phyloP scores from a whole-genome alignment of 768 basidiomycete genomes.

The Rhodocollybia butyracea region DNA sequence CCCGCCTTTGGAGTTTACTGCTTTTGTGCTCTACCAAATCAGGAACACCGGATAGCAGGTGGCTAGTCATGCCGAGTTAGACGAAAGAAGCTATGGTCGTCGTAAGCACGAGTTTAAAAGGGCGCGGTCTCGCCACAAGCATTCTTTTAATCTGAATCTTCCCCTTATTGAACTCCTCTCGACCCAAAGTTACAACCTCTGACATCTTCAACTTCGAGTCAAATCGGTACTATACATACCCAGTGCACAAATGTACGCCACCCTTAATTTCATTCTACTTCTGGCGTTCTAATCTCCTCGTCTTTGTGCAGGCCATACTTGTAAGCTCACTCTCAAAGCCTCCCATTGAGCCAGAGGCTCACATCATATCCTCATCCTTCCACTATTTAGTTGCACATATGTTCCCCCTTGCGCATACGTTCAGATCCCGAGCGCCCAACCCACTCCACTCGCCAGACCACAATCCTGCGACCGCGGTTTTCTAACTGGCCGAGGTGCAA shows the following conservation, averaged over 20 bases:
- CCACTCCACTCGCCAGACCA: background rate
- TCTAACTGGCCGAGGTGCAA: background rate
- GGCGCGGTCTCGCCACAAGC: no score
- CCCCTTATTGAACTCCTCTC: no score
- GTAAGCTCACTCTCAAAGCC: background rate
- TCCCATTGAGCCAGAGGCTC: background rate
- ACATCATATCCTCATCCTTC: background rate
- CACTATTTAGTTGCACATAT: background rate
- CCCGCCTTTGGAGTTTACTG: no score
- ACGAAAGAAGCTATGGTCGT: no score
- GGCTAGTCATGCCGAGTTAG: no score
- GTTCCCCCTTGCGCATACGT: background rate
- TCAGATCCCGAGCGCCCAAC: background rate
- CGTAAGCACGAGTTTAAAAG: no score
- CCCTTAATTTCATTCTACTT: background rate
- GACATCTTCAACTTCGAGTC: no score
- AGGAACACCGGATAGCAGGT: no score
- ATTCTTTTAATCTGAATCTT: no score
- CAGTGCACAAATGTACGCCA: background rate
- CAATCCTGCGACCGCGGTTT: background rate
- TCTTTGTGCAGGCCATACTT: background rate
- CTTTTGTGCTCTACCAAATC: no score
- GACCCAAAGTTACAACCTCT: no score
- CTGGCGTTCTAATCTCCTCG: background rate
- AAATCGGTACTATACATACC: no score